Evolutionary conservation across 495 filamentous ascomycete species (phyloP).

Genomic region (Friedmanniomyces simplex): DNA sequence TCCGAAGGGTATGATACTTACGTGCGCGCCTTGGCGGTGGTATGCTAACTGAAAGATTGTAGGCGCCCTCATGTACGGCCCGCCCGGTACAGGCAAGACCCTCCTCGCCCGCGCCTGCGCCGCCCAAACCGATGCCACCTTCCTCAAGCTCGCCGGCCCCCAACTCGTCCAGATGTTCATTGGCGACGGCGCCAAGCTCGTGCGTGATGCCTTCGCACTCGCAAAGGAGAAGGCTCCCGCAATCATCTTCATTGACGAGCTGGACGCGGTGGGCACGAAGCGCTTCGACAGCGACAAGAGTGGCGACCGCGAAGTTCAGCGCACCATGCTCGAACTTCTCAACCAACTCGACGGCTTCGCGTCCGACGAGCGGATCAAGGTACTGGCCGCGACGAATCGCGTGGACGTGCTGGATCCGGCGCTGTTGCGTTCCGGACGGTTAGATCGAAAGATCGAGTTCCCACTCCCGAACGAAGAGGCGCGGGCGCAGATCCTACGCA

Average conservation of each 20-base stretch:
- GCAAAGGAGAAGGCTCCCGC: constrained; percentile 97
- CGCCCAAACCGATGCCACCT: constrained; percentile 95
- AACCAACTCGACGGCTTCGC: constrained; percentile 99
- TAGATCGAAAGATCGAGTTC: constrained; percentile 99
- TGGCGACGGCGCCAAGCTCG: constrained; percentile 94
- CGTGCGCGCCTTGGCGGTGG: too few relatives aligned
- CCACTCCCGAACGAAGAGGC: constrained; percentile 98
- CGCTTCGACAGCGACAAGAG: constrained; percentile 99
- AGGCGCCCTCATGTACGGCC: constrained; percentile 98
- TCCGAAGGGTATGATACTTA: constrained; percentile 64
- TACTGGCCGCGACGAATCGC: constrained; percentile 94
- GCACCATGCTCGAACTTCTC: constrained; percentile 97
- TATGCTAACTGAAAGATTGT: too few relatives aligned
- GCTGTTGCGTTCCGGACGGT: constrained; percentile 80
- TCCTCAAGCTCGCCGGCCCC: constrained; percentile 95
- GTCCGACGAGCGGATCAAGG: constrained; percentile 97
- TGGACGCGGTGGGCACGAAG: constrained; percentile 95
- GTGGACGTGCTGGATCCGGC: constrained; percentile 96
- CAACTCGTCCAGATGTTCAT: constrained; percentile 99
- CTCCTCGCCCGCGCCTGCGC: constrained; percentile 95
- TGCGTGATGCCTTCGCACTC: constrained; percentile 92
- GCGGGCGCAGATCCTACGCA: constrained; percentile 90
- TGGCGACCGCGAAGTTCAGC: constrained; percentile 94
- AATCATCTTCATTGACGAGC: constrained; percentile 99
- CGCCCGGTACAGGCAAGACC: constrained; percentile 92